Evolutionary conservation across 495 filamentous ascomycete species (phyloP), one percentile per base, ranked within the genome.

Genomic region (Bacidia rubella): DNA sequence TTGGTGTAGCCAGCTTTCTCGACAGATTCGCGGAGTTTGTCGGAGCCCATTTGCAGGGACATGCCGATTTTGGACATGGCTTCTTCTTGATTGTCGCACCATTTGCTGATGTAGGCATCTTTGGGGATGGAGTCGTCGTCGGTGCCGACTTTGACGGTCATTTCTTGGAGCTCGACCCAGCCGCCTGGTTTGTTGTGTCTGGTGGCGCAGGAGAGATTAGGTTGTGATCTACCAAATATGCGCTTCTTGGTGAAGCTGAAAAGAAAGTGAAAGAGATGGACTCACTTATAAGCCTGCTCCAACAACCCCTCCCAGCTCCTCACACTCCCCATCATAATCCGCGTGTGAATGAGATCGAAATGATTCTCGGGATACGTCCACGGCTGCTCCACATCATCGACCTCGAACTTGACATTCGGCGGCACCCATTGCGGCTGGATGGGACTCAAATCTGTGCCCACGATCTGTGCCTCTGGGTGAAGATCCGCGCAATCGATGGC

Each of bases 321-420:
- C 61, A 75, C 72, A 56, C 65, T 67, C n/a, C 67, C 73, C 0
- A 69, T 43, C 9, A 77, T 65, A 43, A 70, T 54, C 2, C 74
- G 68, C 1, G 69, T 69, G 57, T 78, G 75, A 49, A 78, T 72
- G 44, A 70, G 72, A 59, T 78, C 74, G 46, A 79, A 78, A 21
- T 38, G 47, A 12, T 72, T 56, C 39, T 76, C 59, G 22, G 52
- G 39, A 51, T 58, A 71, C 5, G 59, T 54, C 73, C 71, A 76
- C 11, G 67, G 62, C n/a, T 62, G 53, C 48, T 73, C 79, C 52
- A 74, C 75, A 58, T 82, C 75, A 56, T 81, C 78, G 22, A 83
- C 72, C 57, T 81, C 75, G 57, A 81, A 83, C 57, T 69, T 75
- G 26, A 78, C 67, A 55, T 82, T 83, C 38, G 70, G 69, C 46